Conservation (phyloP, 2,329 filamentous ascomycete species). For the Dactylonectria estremocensis region DNA sequence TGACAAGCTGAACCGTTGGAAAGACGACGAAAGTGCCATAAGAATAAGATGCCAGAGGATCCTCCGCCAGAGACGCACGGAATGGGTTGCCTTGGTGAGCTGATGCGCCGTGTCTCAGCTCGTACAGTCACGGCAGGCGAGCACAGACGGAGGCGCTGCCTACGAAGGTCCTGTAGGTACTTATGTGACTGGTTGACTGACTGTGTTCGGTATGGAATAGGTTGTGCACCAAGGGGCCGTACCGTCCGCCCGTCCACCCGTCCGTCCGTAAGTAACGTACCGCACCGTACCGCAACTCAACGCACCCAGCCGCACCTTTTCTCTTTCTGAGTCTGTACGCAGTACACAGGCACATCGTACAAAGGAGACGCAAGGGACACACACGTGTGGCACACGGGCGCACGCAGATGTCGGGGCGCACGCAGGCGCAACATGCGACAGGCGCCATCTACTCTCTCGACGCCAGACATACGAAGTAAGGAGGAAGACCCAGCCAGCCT, state of each 20-base stretch:
- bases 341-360: background rate
- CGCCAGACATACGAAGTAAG: background rate
- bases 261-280: constrained; percentile 1
- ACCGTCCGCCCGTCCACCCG: background rate
- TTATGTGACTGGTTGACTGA: background rate
- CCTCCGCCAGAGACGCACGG: background rate
- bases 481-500: background rate
- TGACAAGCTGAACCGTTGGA: background rate
- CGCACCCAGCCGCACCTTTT: background rate
- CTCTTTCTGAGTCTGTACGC: background rate
- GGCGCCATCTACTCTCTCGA: background rate
- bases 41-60: background rate
- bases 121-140: constrained; percentile 19
- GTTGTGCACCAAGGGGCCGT: constrained; percentile 8
- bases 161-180: background rate
- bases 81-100: background rate
- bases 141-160: background rate
- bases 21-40: background rate
- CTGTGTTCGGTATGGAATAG: background rate
- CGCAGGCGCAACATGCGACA: background rate
- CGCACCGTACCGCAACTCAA: background rate
- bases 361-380: background rate
- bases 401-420: background rate
- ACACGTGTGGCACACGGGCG: background rate
- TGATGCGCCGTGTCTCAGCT: background rate